Conservation (phyloP, 192 early-diverging fungal species). For the Phlyctochytrium bullatum region DNA sequence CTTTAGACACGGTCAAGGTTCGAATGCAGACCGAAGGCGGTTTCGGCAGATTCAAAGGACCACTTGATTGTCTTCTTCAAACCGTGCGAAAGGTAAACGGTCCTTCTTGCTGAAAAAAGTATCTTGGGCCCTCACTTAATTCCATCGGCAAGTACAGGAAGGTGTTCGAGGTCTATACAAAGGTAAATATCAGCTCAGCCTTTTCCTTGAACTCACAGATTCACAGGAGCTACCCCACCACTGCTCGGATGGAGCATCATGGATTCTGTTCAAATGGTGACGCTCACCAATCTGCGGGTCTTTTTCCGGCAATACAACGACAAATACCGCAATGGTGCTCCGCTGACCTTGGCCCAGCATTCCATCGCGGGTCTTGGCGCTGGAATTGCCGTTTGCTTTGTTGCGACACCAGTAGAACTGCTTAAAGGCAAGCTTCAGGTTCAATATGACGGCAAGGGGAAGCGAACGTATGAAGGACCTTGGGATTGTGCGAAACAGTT, state of each 20-base stretch:
- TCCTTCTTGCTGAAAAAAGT: too few species aligned
- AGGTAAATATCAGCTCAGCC: too few species aligned
- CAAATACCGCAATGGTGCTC: constrained; percentile 18
- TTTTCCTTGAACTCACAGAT: neutral
- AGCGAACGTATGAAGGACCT: constrained; percentile 73
- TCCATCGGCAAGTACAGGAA: too few species aligned
- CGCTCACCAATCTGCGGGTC: constrained; percentile 77
- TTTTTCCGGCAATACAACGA: constrained; percentile 65
- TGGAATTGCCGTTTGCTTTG: constrained; percentile 76
- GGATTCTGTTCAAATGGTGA: constrained; percentile 77
- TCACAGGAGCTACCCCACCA: constrained; percentile 70
- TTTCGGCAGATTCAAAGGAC: constrained; percentile 49
- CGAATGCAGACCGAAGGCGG: constrained; percentile 49
- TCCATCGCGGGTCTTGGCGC: constrained; percentile 86
- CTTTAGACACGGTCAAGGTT: constrained; percentile 46
- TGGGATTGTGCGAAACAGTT: constrained; percentile 79
- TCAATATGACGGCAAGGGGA: constrained; percentile 66
- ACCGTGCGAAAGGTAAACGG: constrained; percentile 85
- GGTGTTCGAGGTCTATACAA: constrained; percentile 78
- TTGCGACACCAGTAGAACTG: constrained; percentile 93
- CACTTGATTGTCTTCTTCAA: constrained; percentile 76
- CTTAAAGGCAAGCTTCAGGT: constrained; percentile 91
- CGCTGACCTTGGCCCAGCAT: constrained; percentile 67
- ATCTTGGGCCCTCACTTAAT: too few species aligned
- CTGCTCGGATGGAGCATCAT: constrained; percentile 88